Evolutionary conservation across 129 eudicot genomes (phyloP).

Genomic region (Kitagawia praeruptora): DNA sequence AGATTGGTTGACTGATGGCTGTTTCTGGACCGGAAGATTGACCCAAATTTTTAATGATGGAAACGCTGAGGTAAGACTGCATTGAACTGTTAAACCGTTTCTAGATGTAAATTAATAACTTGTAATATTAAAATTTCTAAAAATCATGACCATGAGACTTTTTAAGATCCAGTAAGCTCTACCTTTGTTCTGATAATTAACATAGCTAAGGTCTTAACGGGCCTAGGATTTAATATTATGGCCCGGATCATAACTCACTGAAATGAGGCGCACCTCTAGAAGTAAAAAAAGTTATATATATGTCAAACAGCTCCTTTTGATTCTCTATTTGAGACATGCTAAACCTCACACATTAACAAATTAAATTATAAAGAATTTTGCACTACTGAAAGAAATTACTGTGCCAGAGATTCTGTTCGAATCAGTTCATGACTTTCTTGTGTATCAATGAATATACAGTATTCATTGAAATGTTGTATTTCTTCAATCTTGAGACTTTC

Average conservation of each 20-base stretch:
- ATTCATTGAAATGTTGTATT: not conserved
- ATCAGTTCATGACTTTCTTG: not conserved
- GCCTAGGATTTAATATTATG: not conserved
- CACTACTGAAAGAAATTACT: not conserved
- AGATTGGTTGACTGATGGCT: slow-evolving; percentile 11
- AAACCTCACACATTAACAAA: not conserved
- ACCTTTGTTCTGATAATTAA: not conserved
- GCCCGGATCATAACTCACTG: not conserved
- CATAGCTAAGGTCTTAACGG: not conserved
- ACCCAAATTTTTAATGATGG: not conserved
- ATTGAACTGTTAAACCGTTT: not conserved
- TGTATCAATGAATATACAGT: not conserved
- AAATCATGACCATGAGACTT: not conserved
- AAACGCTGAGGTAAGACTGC: not conserved
- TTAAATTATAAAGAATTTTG: not conserved
- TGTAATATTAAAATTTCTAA: not conserved
- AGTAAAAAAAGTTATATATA: not conserved
- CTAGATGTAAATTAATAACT: not conserved
- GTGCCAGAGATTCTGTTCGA: not conserved
- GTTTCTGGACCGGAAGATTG: slow-evolving; percentile 6
- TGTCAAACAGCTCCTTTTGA: not conserved
- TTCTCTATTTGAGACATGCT: not conserved
- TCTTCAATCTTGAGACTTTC: not conserved
- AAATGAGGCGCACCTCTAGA: not conserved
- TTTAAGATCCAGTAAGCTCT: not conserved